Evolutionary conservation across 2,329 filamentous ascomycete species (phyloP).

Genomic region (Didymella keratinophila): DNA sequence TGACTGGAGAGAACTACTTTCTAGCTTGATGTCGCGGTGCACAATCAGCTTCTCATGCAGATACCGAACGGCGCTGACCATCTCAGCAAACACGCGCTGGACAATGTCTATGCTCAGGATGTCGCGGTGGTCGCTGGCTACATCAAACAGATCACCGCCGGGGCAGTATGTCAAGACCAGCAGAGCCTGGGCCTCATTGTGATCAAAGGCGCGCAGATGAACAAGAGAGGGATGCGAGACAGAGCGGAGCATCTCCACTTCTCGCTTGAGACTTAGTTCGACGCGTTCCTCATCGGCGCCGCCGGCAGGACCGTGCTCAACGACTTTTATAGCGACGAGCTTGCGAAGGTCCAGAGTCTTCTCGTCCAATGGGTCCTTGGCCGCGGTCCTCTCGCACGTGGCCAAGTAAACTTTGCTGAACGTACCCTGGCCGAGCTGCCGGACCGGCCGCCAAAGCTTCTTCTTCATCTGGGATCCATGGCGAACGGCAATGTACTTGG

Average conservation of each 20-base stretch:
- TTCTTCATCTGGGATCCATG: constrained; percentile 70
- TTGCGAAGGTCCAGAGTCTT: constrained; percentile 71
- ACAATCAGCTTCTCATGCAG: constrained; percentile 87
- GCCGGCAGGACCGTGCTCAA: constrained; percentile 91
- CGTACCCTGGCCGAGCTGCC: constrained; percentile 86
- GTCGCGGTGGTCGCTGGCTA: constrained; percentile 76
- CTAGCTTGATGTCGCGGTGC: constrained; percentile 96
- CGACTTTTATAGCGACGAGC: constrained; percentile 92
- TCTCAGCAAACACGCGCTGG: constrained; percentile 86
- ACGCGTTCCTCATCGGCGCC: constrained; percentile 92
- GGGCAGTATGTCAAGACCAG: constrained; percentile 91
- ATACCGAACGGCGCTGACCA: constrained; percentile 85
- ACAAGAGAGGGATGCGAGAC: constrained; percentile 90
- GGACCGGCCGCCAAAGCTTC: constrained; percentile 82
- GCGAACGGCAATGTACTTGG: constrained; percentile 57
- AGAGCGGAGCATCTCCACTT: constrained; percentile 90
- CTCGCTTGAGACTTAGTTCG: constrained; percentile 90
- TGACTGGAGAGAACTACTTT: constrained; percentile 70
- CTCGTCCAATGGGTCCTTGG: constrained; percentile 55
- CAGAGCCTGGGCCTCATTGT: constrained; percentile 81
- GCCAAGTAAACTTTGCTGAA: constrained; percentile 95
- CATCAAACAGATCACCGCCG: constrained; percentile 92
- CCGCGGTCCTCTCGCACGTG: constrained; percentile 71
- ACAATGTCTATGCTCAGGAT: constrained; percentile 74
- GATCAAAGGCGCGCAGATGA: constrained; percentile 89